Evolutionary conservation across 192 early-diverging fungal genomes (phyloP).

Genomic region (Chytriomyces hyalinus): DNA sequence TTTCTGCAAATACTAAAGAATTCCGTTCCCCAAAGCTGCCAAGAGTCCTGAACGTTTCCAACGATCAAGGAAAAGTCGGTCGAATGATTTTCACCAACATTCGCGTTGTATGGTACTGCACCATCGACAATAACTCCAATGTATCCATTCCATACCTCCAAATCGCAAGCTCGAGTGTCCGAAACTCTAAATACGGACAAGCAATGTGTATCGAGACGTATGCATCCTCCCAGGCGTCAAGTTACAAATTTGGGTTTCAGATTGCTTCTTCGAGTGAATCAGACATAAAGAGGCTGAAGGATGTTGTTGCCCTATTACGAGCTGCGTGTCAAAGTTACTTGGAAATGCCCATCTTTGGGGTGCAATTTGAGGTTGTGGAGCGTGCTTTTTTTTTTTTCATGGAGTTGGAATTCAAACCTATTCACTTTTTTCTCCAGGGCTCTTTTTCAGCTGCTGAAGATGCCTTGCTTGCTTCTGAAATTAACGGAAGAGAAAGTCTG

Average conservation of each 20-base stretch:
- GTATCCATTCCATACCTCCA: slow-evolving; percentile 22
- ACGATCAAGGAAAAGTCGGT: slow-evolving; percentile 17
- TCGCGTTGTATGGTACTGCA: slow-evolving; percentile 13
- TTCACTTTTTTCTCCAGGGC: no score
- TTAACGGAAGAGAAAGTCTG: neutral
- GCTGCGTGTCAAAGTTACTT: neutral
- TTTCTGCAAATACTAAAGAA: no score
- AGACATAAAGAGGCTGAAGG: neutral
- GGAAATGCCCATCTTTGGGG: slow-evolving; percentile 25
- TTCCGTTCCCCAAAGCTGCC: neutral
- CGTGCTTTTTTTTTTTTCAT: no score
- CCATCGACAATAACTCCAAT: neutral
- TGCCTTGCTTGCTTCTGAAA: neutral
- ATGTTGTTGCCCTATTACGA: neutral
- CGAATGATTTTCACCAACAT: slow-evolving; percentile 25
- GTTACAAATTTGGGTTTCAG: slow-evolving; percentile 23
- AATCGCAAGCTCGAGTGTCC: neutral
- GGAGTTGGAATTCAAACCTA: no score
- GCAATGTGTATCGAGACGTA: slow-evolving; percentile 24
- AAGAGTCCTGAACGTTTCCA: slow-evolving; percentile 24
- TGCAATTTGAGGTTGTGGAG: slow-evolving; percentile 29
- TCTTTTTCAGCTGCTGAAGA: no score
- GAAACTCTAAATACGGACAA: slow-evolving; percentile 17
- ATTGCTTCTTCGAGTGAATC: neutral
- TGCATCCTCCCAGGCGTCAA: neutral